Evolutionary conservation across 352 stramenopile species (phyloP), one percentile per base, ranked within the genome.

Genomic region (Globisporangium barbulae): DNA sequence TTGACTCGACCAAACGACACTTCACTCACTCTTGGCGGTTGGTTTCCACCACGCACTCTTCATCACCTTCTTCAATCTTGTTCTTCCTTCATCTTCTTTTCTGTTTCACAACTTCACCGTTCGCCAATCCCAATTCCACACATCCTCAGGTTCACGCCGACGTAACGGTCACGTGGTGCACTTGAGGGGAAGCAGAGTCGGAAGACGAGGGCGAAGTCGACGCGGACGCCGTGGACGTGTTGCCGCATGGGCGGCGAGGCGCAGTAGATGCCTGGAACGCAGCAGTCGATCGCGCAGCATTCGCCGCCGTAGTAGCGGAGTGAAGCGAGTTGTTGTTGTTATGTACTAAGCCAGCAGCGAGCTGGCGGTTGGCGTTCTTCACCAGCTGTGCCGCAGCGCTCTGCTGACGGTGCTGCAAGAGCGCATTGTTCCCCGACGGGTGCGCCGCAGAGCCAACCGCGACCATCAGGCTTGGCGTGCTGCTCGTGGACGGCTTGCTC

Each of bases 151-250:
- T 50, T 76, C 77, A 91, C 37, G 78, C 83, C 22, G 83, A 91
- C 17, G 78, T 86, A 54, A 89, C 83, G 1, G 83, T 89, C 45
- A 90, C 71, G 57, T 89, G 83, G 55, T 90, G 83, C 68, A 91
- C 64, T 15, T 75, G 72, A 44, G 74, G 76, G 8, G 79, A 80
- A 35, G 76, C 44, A 30, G 74, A 68, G 44, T 88, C 76, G 1
- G 79, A 64, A 0, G 81, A 84, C 42, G 79, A 83, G 33, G 77
- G 66, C 13, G 72, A 73, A 5, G 76, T 75, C 41, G 71, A 61
- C 39, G 69, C 76, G n/a, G 53, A 79, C 5, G 78, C 63, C 42
- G 78, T 80, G 28, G 73, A 77, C 41, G 65, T 73, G 65, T 89
- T 85, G 28, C 76, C 75, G 62, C 74, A 91, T 48, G 73, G 71